Percentiles rank a stretch among this genome's conserved stretches.
These are phyloP conservation scores for Brettanomyces naardenensis DNA, from an alignment of 805 yeast genomes.

Conservation along the genomic window DNA sequence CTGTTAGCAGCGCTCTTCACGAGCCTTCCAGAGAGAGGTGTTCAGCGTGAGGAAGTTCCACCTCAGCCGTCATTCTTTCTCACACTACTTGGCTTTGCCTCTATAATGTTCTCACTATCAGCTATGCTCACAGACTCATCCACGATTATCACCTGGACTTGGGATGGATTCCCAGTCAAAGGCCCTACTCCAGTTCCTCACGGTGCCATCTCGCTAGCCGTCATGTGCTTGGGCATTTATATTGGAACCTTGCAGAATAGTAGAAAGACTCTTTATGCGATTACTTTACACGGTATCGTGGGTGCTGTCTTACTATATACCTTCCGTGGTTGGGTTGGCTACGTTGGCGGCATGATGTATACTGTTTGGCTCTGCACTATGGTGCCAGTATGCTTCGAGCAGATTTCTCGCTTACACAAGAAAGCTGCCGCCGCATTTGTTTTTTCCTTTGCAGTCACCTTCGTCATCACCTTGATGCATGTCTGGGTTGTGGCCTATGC, in stretches of 20 bases:
- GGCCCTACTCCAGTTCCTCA: conserved; percentile 88
- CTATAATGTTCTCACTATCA: conserved; percentile 60
- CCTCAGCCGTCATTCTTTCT: conserved; percentile 35
- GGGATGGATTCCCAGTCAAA: conserved; percentile 87
- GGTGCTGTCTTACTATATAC: conserved; percentile 45
- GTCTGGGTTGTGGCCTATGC: conserved; percentile 99
- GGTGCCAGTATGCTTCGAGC: conserved; percentile 52
- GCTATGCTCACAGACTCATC: conserved; percentile 79
- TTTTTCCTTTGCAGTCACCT: conserved; percentile 39
- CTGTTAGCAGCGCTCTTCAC: conserved; percentile 57
- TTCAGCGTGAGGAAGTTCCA: conserved; percentile 1
- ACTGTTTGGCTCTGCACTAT: conserved; percentile 56
- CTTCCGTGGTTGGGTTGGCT: conserved; percentile 65
- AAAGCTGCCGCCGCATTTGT: conserved; percentile 48
- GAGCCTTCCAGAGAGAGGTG: conserved; percentile 11
- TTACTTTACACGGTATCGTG: conserved; percentile 32
- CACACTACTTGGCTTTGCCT: conserved; percentile 68
- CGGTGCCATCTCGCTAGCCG: conserved; percentile 57
- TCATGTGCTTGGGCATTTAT: conserved; percentile 51
- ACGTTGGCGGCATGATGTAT: conserved; percentile 58
- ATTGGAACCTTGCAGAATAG: conserved; percentile 33
- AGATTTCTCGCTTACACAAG: conserved; percentile 28
- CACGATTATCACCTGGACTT: conserved; percentile 85
- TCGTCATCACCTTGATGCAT: conserved; percentile 63
- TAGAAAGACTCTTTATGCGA: conserved; percentile 7